Base-by-base conservation (phyloP, 2,329 filamentous ascomycete genomes). In the Ceratocystis harringtonii region DNA sequence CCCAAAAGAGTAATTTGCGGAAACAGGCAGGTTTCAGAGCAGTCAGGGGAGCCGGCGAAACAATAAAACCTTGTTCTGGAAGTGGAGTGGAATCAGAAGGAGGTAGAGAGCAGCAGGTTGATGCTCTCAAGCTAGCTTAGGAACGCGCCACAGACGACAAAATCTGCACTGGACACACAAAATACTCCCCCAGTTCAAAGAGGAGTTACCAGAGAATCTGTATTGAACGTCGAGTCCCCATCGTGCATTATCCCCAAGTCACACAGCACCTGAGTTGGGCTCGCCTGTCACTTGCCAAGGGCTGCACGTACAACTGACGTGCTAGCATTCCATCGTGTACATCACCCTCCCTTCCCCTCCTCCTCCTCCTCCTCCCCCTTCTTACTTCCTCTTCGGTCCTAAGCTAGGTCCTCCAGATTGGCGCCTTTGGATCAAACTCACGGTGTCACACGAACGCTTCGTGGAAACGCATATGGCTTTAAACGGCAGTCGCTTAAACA, bases 1-100 rank as follows among this genome's bases (percentile, higher is more conserved):
- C 55, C 55, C 28, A 58, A 58, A 58, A 25, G 28, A 58, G 55
- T 58, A 58, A 58, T 58, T 58, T 58, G 55, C 55, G 55, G 55
- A 25, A 58, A 12, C 28, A 32, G 32, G 55, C 55, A 58, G 55
- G 55, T 58, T 58, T 58, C 55, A 58, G 55, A 58, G 25, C 17
- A 58, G 28, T 12, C 25, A 36, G 55, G 55, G 55, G 32, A 36
- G n/a, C 55, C n/a, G 28, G 15, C 55, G 28, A 58, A 58, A 58
- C 55, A 36, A 58, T 12, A n/a, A 58, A 32, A 58, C 28, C 55
- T 58, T 58, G 55, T 58, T 58, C 55, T 58, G 12, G 55, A 58
- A 58, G 55, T 17, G 55, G 55, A 30, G 52, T 12, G 28, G 12
- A 30, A 12, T 25, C 8, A 28, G 28, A 28, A 12, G 52, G 17